These are phyloP conservation scores for Solanum medicagineum DNA, from an alignment of 257 asterid genomes.

Conservation along the genomic window DNA sequence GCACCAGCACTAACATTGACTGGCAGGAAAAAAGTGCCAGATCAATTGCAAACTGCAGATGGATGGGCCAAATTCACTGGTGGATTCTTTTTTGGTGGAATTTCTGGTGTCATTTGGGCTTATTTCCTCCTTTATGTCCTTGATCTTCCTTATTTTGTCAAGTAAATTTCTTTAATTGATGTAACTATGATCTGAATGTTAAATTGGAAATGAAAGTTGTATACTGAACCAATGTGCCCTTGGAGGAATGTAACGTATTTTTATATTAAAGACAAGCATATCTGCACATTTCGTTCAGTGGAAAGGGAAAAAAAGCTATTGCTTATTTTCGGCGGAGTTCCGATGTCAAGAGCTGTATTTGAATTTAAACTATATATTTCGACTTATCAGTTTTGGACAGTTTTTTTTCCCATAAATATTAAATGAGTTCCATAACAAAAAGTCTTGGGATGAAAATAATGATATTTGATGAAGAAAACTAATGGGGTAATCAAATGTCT, in stretches of 20 bases:
- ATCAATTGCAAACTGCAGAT: conserved; percentile 76
- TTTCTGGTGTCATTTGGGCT: conserved; percentile 91
- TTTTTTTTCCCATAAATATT: too few species aligned
- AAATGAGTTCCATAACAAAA: too few species aligned
- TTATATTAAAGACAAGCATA: background rate
- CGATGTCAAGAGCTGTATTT: too few species aligned
- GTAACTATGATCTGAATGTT: background rate
- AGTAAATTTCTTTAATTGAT: conserved; percentile 13
- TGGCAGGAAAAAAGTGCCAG: conserved; percentile 75
- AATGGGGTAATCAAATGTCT: too few species aligned
- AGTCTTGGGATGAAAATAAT: too few species aligned
- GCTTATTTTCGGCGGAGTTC: too few species aligned
- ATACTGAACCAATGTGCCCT: background rate
- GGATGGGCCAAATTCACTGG: conserved; percentile 91
- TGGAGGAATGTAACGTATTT: background rate
- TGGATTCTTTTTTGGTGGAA: conserved; percentile 94
- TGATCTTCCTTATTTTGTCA: conserved; percentile 79
- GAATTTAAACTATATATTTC: too few species aligned
- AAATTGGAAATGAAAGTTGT: background rate
- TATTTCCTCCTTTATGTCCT: conserved; percentile 75
- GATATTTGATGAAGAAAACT: too few species aligned
- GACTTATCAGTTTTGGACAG: too few species aligned
- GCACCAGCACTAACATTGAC: conserved; percentile 76
- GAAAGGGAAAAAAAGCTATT: too few species aligned
- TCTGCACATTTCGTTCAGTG: background rate